Base-by-base conservation (phyloP, 2,329 filamentous ascomycete species). In the Beauveria medogensis region DNA sequence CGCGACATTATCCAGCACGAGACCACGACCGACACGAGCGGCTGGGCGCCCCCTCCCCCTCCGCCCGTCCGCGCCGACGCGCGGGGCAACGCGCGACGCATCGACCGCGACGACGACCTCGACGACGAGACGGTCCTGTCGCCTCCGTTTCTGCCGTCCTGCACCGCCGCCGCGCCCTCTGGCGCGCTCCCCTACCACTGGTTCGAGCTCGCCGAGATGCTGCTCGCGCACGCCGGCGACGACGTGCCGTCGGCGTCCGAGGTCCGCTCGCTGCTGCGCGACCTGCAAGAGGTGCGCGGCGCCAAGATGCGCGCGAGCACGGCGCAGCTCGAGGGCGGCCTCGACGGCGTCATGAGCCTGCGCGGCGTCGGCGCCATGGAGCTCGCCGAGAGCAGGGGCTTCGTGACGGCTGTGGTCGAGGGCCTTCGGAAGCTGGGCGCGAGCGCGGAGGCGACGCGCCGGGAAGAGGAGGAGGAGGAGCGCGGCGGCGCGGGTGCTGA, bases 311-410 rank as follows among this genome's bases (percentile, higher is more conserved):
- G 92, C 63, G 85, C 84, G 41, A 90, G 88, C 64, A 86, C 90
- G 16, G 82, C 85, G 43, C 83, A 86, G 44, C 75, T 96, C 55
- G 89, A 92, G 67, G 83, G 82, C 22, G 88, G 82, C 9, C 86
- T 85, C 3, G 86, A 87, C 24, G 86, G 92, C n/a, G 83, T 91
- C 60, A 82, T 89, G 71, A 83, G 78, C 61, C 66, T 88, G 61
- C 73, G 80, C 2, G 93, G 93, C 24, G 89, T 97, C 0, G 94
- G 94, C 2, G 90, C 90, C 2, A 92, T 97, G 88, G 94, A 99
- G 77, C 80, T 97, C 53, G 88, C 90, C 0, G 93, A 97, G 77
- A 90, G 87, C 60, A 82, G 93, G 68, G 87, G 86, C 0, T 96
- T 97, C 70, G 85, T 97, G 63, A 80, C 85, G 1, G 90, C 90